Conservation (phyloP, 108 stramenopile genomes). For the Fragilaria radians region DNA sequence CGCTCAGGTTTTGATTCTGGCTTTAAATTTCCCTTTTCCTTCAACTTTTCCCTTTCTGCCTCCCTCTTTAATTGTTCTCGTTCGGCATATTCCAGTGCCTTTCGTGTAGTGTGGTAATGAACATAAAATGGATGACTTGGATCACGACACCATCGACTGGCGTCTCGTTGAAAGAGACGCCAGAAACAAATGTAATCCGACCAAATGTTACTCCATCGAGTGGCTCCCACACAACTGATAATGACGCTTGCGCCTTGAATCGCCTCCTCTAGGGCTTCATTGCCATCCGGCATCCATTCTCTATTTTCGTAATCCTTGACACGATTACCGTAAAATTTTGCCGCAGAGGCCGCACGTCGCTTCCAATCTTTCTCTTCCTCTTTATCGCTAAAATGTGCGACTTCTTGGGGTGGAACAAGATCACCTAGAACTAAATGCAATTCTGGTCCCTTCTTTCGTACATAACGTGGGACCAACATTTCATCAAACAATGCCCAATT, state of each 20-base stretch:
- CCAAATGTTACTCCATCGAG: constrained; percentile 55
- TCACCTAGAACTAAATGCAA: constrained; percentile 53
- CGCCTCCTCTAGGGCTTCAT: constrained; percentile 48
- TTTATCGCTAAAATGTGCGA: constrained; percentile 26
- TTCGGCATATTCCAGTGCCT: constrained; percentile 57
- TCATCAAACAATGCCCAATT: constrained; percentile 48
- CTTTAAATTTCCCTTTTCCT: constrained; percentile 19
- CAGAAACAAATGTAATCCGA: constrained; percentile 43
- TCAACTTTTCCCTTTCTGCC: constrained; percentile 14
- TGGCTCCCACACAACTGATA: constrained; percentile 58
- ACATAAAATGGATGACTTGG: constrained; percentile 61
- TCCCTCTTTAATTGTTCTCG: constrained; percentile 49
- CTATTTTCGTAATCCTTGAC: constrained; percentile 34
- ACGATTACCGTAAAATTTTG: constrained; percentile 29
- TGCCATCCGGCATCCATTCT: constrained; percentile 16
- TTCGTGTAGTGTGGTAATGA: constrained; percentile 43
- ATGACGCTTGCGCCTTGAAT: constrained; percentile 45
- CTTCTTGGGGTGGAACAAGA: constrained; percentile 41
- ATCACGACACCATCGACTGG: constrained; percentile 58
- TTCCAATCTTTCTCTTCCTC: constrained; percentile 21
- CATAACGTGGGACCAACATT: constrained; percentile 6
- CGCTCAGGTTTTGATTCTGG: constrained; percentile 16
- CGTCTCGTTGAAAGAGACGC: constrained; percentile 42
- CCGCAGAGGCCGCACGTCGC: constrained; percentile 28
- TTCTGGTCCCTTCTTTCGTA: constrained; percentile 26